Evolutionary conservation across 441 rosid species (phyloP).

Genomic region (Breynia disticha): DNA sequence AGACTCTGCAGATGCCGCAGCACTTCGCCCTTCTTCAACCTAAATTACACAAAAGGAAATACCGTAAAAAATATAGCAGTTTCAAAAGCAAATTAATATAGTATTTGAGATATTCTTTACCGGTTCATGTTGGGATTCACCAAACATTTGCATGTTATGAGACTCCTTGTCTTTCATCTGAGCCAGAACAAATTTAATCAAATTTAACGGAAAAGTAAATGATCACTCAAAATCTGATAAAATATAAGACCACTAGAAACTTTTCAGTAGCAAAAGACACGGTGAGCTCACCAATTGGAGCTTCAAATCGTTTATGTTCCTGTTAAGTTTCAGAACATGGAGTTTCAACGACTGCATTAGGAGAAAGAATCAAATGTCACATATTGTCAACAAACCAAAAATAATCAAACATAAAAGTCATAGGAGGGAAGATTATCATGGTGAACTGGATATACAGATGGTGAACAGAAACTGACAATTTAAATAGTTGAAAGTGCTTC

Average conservation of each 20-base stretch:
- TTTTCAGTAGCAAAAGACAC: conserved; percentile 2
- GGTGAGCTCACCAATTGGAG: conserved; percentile 54
- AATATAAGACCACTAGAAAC: conserved; percentile 7
- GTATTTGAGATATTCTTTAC: conserved; percentile 19
- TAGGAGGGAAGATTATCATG: neutral
- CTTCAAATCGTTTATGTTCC: conserved; percentile 51
- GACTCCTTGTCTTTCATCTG: conserved; percentile 50
- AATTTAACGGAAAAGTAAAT: neutral
- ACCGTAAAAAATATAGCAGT: too few relatives aligned
- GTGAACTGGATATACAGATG: neutral
- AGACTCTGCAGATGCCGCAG: conserved; percentile 11
- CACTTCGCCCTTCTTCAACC: conserved; percentile 29
- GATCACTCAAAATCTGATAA: conserved; percentile 1
- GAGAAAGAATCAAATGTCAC: neutral
- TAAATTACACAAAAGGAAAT: conserved; percentile 17
- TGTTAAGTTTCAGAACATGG: conserved; percentile 74
- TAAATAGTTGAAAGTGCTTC: neutral
- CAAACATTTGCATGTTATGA: conserved; percentile 24
- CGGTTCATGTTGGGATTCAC: conserved; percentile 29
- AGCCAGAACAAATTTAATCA: conserved; percentile 14
- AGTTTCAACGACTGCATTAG: conserved; percentile 80
- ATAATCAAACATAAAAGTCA: neutral
- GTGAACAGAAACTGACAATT: neutral
- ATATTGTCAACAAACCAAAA: conserved; percentile 3
- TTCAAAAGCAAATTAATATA: conserved; percentile 11